Conservation (phyloP, 345 rosid species). For the Alliaria petiolata region DNA sequence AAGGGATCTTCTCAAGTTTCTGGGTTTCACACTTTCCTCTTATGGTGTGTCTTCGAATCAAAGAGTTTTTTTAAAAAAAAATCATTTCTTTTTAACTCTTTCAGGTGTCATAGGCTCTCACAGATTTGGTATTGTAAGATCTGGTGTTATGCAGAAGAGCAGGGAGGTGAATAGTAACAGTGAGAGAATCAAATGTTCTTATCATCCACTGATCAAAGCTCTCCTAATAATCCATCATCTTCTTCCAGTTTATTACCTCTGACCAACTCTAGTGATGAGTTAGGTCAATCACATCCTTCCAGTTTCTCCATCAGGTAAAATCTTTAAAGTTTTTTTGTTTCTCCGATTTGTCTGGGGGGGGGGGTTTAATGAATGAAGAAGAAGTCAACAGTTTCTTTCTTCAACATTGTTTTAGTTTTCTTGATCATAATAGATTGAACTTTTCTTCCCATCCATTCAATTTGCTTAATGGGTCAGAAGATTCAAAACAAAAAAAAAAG, state of each 20-base stretch:
- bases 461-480: constrained; percentile 53
- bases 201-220: constrained; percentile 86
- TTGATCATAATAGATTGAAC: neutral
- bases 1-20: neutral
- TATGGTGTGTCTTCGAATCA: neutral
- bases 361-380: constrained; percentile 7
- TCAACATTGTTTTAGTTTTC: constrained; percentile 20
- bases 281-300: constrained; percentile 36
- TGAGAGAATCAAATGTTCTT: constrained; percentile 45
- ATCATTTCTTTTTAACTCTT: neutral
- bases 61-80: neutral
- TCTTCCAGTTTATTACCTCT: constrained; percentile 29
- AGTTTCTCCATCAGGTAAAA: constrained; percentile 86
- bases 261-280: constrained; percentile 19
- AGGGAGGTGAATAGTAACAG: constrained; percentile 45
- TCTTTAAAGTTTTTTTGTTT: neutral
- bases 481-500: constrained; percentile 34
- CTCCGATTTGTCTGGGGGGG: neutral
- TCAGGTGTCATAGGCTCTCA: constrained; percentile 8
- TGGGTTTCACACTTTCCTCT: constrained; percentile 8
- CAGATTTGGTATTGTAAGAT: constrained; percentile 7
- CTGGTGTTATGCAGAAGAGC: constrained; percentile 64
- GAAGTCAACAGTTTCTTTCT: constrained; percentile 11
- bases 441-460: constrained; percentile 32
- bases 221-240: constrained; percentile 63